Conservation (phyloP, 1,284 basidiomycete species). For the Xerocomus cyaneibrunnescens region DNA sequence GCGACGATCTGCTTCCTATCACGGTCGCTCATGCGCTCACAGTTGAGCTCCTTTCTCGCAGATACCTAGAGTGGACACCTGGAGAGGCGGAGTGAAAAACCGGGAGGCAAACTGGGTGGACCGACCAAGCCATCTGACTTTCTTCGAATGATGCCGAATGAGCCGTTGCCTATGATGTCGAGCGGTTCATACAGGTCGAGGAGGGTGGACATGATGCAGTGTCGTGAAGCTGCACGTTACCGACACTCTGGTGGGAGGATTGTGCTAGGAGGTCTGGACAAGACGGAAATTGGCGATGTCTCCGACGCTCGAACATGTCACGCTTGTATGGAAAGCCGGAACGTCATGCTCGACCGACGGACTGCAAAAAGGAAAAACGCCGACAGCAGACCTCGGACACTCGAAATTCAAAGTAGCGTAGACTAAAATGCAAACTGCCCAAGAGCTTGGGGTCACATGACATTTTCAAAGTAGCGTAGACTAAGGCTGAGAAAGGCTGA, state of each 20-base stretch:
- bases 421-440: too few relatives aligned
- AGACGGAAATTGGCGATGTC: neutral
- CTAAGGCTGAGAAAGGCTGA: too few relatives aligned
- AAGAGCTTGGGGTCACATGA: too few relatives aligned
- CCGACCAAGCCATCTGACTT: slow-evolving; percentile 82
- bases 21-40: slow-evolving; percentile 90
- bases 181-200: slow-evolving; percentile 83
- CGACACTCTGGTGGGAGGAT: neutral
- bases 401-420: too few relatives aligned
- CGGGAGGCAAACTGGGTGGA: slow-evolving; percentile 21
- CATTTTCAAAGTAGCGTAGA: too few relatives aligned
- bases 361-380: too few relatives aligned
- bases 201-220: slow-evolving; percentile 29
- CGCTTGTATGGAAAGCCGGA: too few relatives aligned
- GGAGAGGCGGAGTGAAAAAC: slow-evolving; percentile 1
- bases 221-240: too few relatives aligned
- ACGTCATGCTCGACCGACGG: too few relatives aligned
- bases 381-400: too few relatives aligned
- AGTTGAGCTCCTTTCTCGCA: slow-evolving; percentile 60
- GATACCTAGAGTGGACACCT: neutral
- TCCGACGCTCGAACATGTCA: slow-evolving; percentile 1
- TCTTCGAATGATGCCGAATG: neutral
- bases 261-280: too few relatives aligned
- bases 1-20: slow-evolving; percentile 94
- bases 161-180: slow-evolving; percentile 62